phyloP scores from a whole-genome alignment of 805 yeast species.

The Wickerhamomyces rabaulensis region DNA sequence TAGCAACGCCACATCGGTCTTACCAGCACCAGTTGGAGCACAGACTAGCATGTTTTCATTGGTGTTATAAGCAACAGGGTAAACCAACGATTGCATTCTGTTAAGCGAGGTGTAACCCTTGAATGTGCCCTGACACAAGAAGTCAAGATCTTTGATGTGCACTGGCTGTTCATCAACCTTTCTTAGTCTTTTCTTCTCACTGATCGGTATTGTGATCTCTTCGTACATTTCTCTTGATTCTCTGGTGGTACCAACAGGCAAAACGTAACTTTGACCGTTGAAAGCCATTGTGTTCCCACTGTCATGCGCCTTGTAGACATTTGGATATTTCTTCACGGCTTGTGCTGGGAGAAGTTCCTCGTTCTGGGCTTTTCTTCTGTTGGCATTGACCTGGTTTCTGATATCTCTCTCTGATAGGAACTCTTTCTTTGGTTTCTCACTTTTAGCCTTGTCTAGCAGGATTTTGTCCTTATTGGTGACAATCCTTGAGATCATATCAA shows the following conservation, averaged over 20 bases:
- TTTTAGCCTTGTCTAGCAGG: constrained; percentile 20
- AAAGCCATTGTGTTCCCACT: constrained; percentile 67
- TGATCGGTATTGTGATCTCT: constrained; percentile 78
- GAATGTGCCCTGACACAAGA: constrained; percentile 79
- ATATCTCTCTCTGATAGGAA: constrained; percentile 52
- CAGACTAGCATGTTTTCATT: constrained; percentile 94
- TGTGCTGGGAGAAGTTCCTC: constrained; percentile 42
- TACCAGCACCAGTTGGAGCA: constrained; percentile 99
- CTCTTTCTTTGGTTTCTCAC: constrained; percentile 18
- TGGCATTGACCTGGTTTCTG: constrained; percentile 45
- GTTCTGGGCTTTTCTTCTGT: constrained; percentile 44
- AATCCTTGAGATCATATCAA: constrained; percentile 69
- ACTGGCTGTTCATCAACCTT: constrained; percentile 43
- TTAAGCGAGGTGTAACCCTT: constrained; percentile 71
- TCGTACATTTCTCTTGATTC: constrained; percentile 60
- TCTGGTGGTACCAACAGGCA: constrained; percentile 80
- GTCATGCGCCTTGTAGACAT: constrained; percentile 72
- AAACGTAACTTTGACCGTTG: constrained; percentile 71
- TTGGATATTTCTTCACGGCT: constrained; percentile 62
- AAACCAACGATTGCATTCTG: constrained; percentile 86
- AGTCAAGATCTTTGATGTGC: constrained; percentile 60
- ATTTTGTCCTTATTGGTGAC: constrained; percentile 39
- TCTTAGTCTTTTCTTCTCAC: constrained; percentile 41
- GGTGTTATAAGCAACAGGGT: constrained; percentile 86
- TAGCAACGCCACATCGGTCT: constrained; percentile 86